These are phyloP conservation scores for Fraxinus paxiana DNA, from an alignment of 305 asterid genomes.

Conservation along the genomic window DNA sequence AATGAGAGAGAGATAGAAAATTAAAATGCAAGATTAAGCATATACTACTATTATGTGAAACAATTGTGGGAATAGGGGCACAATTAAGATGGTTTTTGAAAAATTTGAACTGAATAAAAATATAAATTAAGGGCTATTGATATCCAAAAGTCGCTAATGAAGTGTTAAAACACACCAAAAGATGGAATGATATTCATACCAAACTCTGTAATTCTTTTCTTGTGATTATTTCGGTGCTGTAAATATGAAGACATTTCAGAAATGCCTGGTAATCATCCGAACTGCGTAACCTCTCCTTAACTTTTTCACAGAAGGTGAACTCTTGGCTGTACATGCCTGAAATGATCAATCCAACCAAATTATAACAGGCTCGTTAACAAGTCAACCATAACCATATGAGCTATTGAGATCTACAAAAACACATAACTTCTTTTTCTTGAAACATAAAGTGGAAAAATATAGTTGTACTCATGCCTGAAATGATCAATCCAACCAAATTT, in stretches of 20 bases:
- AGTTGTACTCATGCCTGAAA: slow-evolving; percentile 45
- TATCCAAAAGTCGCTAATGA: slow-evolving; percentile 1
- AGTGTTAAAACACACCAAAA: slow-evolving; percentile 12
- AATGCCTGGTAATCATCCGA: slow-evolving; percentile 94
- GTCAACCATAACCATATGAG: slow-evolving; percentile 3
- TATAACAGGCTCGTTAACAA: slow-evolving; percentile 13
- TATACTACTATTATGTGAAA: slow-evolving; percentile 2
- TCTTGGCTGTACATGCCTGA: slow-evolving; percentile 77
- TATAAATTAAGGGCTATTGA: neutral
- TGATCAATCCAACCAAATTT: slow-evolving; percentile 28
- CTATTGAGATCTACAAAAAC: neutral
- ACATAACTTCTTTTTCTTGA: neutral
- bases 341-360: slow-evolving; percentile 30
- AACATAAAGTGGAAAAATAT: neutral
- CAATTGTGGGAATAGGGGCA: neutral
- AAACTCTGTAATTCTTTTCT: slow-evolving; percentile 80
- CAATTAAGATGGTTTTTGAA: slow-evolving; percentile 9
- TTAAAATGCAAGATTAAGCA: slow-evolving; percentile 7
- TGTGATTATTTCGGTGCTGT: slow-evolving; percentile 91
- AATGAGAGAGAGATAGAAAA: neutral
- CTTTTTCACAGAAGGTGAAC: slow-evolving; percentile 90
- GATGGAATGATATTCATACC: slow-evolving; percentile 47
- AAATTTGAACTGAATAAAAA: slow-evolving; percentile 11
- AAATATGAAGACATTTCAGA: slow-evolving; percentile 93
- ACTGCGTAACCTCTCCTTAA: slow-evolving; percentile 79